Conservation (phyloP, 345 rosid genomes). For the Lepidium didymum region DNA sequence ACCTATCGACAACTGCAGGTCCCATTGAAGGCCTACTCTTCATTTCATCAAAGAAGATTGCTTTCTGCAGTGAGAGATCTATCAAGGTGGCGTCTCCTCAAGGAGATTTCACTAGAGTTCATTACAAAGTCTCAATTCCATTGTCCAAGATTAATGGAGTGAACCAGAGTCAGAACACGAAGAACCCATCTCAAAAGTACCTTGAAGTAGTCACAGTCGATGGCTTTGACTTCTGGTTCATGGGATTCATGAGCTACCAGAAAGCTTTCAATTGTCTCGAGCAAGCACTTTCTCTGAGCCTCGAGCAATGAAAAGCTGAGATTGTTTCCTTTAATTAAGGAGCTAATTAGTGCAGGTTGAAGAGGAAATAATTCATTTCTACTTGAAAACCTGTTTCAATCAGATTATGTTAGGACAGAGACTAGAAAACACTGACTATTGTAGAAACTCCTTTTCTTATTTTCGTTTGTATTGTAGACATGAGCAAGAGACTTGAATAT, state of each 20-base stretch:
- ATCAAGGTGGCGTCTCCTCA: slow-evolving; percentile 36
- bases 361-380: slow-evolving; percentile 23
- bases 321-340: slow-evolving; percentile 14
- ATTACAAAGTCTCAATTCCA: slow-evolving; percentile 62
- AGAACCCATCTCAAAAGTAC: slow-evolving; percentile 70
- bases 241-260: slow-evolving; percentile 69
- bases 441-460: slow-evolving; percentile 13
- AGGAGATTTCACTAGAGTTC: slow-evolving; percentile 37
- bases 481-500: neutral
- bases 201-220: slow-evolving; percentile 59
- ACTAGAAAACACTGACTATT: slow-evolving; percentile 8
- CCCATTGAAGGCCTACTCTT: slow-evolving; percentile 52
- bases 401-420: slow-evolving; percentile 20
- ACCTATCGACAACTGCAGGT: slow-evolving; percentile 52
- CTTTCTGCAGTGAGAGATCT: slow-evolving; percentile 38
- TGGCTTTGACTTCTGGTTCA: slow-evolving; percentile 83
- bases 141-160: slow-evolving; percentile 43
- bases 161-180: slow-evolving; percentile 41
- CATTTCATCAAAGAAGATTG: slow-evolving; percentile 35
- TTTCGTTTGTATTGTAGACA: slow-evolving; percentile 4
- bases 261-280: slow-evolving; percentile 58
- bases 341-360: slow-evolving; percentile 11
- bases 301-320: slow-evolving; percentile 1
- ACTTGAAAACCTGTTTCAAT: slow-evolving; percentile 10
- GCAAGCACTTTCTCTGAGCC: slow-evolving; percentile 35